These are phyloP conservation scores for Asclepias syriaca DNA, from an alignment of 257 asterid genomes.

Conservation along the genomic window DNA sequence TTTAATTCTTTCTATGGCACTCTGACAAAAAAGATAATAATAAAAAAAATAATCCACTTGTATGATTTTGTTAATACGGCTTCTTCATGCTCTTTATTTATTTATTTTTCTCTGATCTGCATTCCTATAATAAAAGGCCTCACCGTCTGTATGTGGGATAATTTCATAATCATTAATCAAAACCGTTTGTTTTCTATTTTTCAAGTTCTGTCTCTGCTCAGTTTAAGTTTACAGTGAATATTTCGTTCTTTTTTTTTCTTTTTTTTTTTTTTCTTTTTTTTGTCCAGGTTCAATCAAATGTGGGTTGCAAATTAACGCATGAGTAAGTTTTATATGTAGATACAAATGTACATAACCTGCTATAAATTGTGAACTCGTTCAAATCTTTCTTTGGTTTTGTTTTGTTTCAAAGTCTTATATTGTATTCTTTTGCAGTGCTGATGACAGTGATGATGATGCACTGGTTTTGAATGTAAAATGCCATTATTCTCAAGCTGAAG, in stretches of 20 bases:
- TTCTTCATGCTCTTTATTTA: background rate
- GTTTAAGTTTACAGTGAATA: background rate
- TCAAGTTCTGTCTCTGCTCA: background rate
- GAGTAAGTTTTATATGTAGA: background rate
- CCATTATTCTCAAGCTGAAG: slow-evolving; percentile 75
- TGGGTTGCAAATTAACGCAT: background rate
- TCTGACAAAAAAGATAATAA: background rate
- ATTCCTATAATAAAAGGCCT: background rate
- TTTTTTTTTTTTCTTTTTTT: too few species aligned
- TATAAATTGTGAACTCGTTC: background rate
- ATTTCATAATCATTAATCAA: background rate
- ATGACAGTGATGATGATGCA: slow-evolving; percentile 52
- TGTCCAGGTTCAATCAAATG: slow-evolving; percentile 3
- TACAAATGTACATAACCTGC: background rate
- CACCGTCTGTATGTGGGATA: background rate
- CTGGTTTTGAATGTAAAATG: slow-evolving; percentile 55
- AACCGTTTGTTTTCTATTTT: background rate
- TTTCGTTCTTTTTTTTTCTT: background rate
- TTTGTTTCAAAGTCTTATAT: background rate
- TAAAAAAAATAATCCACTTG: background rate
- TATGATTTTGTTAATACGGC: background rate
- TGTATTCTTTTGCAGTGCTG: slow-evolving; percentile 31
- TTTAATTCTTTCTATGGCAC: background rate
- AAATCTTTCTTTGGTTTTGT: background rate
- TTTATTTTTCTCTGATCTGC: background rate